These are phyloP conservation scores for Abrus pulchellus DNA, from an alignment of 306 rosid genomes.

Conservation along the genomic window DNA sequence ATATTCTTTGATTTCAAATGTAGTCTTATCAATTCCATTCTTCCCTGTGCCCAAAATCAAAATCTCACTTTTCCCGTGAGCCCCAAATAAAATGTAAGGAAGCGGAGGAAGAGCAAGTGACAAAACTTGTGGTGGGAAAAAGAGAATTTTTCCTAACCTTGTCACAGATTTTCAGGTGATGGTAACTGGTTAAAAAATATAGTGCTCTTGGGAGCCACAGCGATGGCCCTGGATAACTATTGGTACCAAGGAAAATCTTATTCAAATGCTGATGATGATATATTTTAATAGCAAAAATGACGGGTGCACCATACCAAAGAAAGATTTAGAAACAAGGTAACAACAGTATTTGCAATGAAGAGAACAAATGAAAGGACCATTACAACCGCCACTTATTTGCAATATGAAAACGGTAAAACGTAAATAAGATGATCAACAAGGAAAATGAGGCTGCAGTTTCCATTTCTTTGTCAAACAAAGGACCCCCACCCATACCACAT, in stretches of 20 bases:
- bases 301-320: constrained; percentile 49
- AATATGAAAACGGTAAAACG: constrained; percentile 39
- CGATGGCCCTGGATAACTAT: constrained; percentile 24
- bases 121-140: neutral
- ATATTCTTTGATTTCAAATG: constrained; percentile 5
- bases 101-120: neutral
- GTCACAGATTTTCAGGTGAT: neutral
- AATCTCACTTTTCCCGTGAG: neutral
- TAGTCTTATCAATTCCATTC: neutral
- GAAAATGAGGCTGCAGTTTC: constrained; percentile 54
- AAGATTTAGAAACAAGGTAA: constrained; percentile 46
- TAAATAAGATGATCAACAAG: constrained; percentile 27
- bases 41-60: neutral
- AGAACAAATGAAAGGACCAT: constrained; percentile 62
- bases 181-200: neutral
- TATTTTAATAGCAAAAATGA: constrained; percentile 33
- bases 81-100: neutral
- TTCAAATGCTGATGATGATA: constrained; percentile 55
- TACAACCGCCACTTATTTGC: constrained; percentile 60
- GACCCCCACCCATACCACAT: constrained; percentile 43
- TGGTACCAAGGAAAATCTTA: constrained; percentile 35
- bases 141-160: neutral
- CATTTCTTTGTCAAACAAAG: constrained; percentile 69
- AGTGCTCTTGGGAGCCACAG: constrained; percentile 39
- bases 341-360: constrained; percentile 28